Conservation (phyloP, 192 early-diverging fungal species). For the Entomortierella lignicola region DNA sequence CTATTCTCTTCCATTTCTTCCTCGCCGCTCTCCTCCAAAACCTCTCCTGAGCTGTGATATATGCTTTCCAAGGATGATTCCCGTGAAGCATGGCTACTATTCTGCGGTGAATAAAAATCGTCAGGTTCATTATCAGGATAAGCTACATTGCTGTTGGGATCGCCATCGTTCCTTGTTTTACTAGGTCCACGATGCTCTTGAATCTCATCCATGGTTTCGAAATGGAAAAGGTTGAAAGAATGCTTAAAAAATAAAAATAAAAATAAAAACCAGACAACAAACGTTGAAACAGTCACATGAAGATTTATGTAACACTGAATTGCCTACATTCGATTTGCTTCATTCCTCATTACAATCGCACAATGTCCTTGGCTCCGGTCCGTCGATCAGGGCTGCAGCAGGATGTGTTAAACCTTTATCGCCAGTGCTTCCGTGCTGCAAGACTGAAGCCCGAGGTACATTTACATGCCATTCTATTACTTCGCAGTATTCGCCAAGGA, state of each 20-base stretch:
- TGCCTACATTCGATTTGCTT: too few species aligned
- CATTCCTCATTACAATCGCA: neutral
- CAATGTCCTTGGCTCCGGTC: slow-evolving; percentile 38
- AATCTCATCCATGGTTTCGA: neutral
- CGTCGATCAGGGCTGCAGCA: slow-evolving; percentile 74
- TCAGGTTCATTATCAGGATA: neutral
- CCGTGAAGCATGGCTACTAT: neutral
- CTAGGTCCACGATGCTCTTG: neutral
- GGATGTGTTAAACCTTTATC: slow-evolving; percentile 74
- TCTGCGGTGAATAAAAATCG: neutral
- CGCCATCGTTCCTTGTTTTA: neutral
- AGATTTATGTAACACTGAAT: too few species aligned
- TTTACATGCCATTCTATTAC: neutral
- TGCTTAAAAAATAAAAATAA: neutral
- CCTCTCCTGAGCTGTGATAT: neutral
- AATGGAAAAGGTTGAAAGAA: too few species aligned
- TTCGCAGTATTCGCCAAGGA: neutral
- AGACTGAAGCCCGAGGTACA: slow-evolving; percentile 71
- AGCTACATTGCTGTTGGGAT: neutral
- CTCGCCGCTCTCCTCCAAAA: too few species aligned
- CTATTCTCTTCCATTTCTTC: too few species aligned
- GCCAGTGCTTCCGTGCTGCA: slow-evolving; percentile 76
- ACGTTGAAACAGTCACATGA: neutral
- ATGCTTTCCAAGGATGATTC: slow-evolving; percentile 1
- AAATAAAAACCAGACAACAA: neutral